Base-by-base conservation (phyloP, 441 rosid species). In the Pelargonium fulgidum region DNA sequence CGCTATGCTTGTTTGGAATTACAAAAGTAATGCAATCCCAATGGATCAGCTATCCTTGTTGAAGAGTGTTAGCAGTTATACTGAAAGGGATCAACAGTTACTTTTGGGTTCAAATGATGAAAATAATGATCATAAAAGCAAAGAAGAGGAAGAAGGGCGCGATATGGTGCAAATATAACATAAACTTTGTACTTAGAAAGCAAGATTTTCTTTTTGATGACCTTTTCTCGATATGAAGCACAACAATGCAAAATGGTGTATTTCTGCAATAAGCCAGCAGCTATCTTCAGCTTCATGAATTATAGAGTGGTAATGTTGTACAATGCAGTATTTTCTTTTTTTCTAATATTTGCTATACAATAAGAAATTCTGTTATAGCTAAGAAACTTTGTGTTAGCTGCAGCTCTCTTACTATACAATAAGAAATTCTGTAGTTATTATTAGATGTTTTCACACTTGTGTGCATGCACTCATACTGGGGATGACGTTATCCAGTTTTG, bases 1-100 rank as follows among this genome's bases (percentile, higher is more conserved):
- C 50, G 86, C 96, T 3, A 91, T 93, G 97, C 89, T 93, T 72
- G 97, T 93, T 58, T 93, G 97, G 99, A 91, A 89, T 85, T 93
- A 91, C 77, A 93, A 91, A 74, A 82, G 96, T 79, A 93, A 91
- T 52, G 85, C 88, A n/a, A 82, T 88, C 62, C 80, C 68, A 1
- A 83, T 86, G 82, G 93, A 87, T 77, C 93, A 84, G 77, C 81
- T 83, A 70, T 85, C 93, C 66, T 76, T 85, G 73, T 45, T 83
- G 26, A 76, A 78, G 69, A 75, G 68, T 68, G 42, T 73, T 56
- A 67, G 69, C 7, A 69, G 16, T 62, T 62, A 68, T 71, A 20
- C 24, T n/a, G 80, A 74, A 42, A 82, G 73, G 68, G 83, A 82
- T 69, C 78, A 76, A 65, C 84, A 76, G 47, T 73, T 76, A 70